Evolutionary conservation across 2,329 filamentous ascomycete genomes (phyloP).

Genomic region (Ceratocystis eucalypticola): DNA sequence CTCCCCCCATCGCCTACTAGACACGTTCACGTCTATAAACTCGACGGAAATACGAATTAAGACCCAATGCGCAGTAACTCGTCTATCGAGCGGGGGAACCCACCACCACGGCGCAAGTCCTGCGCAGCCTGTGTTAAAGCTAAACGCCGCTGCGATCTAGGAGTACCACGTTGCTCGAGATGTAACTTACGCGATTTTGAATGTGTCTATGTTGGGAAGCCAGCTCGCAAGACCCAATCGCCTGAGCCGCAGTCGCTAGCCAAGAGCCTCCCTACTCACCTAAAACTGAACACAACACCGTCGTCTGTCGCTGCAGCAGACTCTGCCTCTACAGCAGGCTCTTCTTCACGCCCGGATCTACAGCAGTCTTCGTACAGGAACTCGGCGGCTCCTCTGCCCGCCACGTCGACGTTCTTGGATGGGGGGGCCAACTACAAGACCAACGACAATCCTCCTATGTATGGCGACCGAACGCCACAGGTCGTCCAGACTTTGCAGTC

Average conservation of each 20-base stretch:
- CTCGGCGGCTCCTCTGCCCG: too few species aligned
- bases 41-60: neutral
- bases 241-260: neutral
- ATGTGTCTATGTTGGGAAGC: constrained; percentile 32
- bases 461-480: neutral
- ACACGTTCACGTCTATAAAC: too few species aligned
- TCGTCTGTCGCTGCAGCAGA: neutral
- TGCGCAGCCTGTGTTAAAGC: constrained; percentile 43
- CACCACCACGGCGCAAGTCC: constrained; percentile 39
- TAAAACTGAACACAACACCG: neutral
- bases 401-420: neutral
- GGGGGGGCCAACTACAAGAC: neutral
- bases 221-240: neutral
- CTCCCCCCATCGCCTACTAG: neutral
- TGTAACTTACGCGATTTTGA: constrained; percentile 35
- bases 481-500: neutral
- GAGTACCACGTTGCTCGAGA: constrained; percentile 37
- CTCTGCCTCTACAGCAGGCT: neutral
- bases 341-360: neutral
- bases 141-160: constrained; percentile 44
- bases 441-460: neutral
- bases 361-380: neutral
- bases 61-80: neutral
- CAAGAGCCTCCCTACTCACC: neutral
- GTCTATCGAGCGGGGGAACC: constrained; percentile 30